Evolutionary conservation across 2,329 filamentous ascomycete genomes (phyloP).

Genomic region (Aspergillus candidus): DNA sequence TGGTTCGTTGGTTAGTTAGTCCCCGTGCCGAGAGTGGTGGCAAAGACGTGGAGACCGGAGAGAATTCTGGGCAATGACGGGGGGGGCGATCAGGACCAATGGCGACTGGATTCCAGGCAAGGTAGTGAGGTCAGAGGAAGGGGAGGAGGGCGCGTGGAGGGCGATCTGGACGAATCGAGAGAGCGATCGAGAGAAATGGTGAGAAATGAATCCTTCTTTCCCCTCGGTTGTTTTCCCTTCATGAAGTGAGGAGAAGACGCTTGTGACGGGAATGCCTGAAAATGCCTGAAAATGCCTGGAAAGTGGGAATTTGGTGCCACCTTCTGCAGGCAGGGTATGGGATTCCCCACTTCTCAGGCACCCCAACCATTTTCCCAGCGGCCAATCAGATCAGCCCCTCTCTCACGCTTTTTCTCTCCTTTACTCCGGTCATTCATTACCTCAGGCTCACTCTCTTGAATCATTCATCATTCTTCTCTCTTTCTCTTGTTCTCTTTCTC

Average conservation of each 20-base stretch:
- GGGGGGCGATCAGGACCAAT: conserved; percentile 11
- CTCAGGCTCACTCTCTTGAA: conserved; percentile 4
- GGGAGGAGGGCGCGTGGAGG: background rate
- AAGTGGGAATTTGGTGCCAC: too few relatives aligned
- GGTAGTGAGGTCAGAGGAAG: background rate
- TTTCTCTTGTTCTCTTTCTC: conserved; percentile 8
- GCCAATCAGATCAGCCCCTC: background rate
- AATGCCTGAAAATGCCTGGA: too few relatives aligned
- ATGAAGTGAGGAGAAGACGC: too few relatives aligned
- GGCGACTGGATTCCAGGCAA: conserved; percentile 9
- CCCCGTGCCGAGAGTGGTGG: conserved; percentile 4
- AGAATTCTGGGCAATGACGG: background rate
- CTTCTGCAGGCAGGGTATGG: too few relatives aligned
- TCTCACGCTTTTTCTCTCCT: background rate
- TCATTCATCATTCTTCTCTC: conserved; percentile 5
- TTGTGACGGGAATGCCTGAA: too few relatives aligned
- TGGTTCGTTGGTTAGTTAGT: too few relatives aligned
- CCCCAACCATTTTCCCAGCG: too few relatives aligned
- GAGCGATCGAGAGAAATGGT: too few relatives aligned
- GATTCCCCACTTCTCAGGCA: too few relatives aligned
- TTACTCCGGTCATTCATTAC: conserved; percentile 1
- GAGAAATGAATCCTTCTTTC: too few relatives aligned
- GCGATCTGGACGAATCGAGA: too few relatives aligned
- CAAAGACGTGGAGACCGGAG: conserved; percentile 1
- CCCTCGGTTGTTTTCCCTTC: too few relatives aligned